Percentiles rank a stretch among this genome's conserved stretches.
Conservation (phyloP, 139 green algal genomes). For the Chlorella sp. region DNA sequence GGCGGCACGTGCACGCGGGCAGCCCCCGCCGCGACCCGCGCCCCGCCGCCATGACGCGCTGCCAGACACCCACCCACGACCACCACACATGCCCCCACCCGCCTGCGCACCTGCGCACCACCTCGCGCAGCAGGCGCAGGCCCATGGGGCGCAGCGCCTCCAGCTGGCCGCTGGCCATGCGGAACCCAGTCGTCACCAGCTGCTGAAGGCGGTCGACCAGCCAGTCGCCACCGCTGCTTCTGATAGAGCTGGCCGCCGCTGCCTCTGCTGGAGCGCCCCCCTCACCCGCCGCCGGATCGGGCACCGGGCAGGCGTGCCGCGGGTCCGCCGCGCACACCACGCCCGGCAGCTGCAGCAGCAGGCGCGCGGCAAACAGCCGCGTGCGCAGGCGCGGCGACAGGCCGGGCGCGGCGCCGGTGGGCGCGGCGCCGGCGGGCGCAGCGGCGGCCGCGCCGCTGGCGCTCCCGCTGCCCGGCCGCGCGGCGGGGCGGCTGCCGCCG, state of each 20-base stretch:
- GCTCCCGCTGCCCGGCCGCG: too few species aligned
- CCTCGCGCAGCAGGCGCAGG: conserved; percentile 53
- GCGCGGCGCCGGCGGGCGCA: background rate
- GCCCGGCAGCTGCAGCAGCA: conserved; percentile 64
- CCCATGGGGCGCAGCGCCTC: conserved; percentile 64
- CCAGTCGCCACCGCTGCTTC: conserved; percentile 58
- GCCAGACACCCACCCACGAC: too few species aligned
- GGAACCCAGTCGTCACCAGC: conserved; percentile 84
- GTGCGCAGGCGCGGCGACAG: conserved; percentile 72
- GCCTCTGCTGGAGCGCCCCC: too few species aligned
- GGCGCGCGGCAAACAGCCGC: conserved; percentile 74
- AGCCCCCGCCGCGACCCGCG: too few species aligned
- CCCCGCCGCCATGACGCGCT: too few species aligned
- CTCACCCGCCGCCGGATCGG: conserved; percentile 22
- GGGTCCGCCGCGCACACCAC: conserved; percentile 45
- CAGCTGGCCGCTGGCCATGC: conserved; percentile 65
- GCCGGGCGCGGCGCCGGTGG: background rate
- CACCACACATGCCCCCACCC: too few species aligned
- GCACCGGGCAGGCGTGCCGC: conserved; percentile 60
- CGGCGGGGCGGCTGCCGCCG: background rate
- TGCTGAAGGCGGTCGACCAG: conserved; percentile 66
- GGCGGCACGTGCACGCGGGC: too few species aligned
- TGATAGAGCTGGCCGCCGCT: too few species aligned
- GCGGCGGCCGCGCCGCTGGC: background rate
- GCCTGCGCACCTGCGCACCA: too few species aligned